These are phyloP conservation scores for Candida corydali DNA, from an alignment of 805 yeast species.

Conservation along the genomic window DNA sequence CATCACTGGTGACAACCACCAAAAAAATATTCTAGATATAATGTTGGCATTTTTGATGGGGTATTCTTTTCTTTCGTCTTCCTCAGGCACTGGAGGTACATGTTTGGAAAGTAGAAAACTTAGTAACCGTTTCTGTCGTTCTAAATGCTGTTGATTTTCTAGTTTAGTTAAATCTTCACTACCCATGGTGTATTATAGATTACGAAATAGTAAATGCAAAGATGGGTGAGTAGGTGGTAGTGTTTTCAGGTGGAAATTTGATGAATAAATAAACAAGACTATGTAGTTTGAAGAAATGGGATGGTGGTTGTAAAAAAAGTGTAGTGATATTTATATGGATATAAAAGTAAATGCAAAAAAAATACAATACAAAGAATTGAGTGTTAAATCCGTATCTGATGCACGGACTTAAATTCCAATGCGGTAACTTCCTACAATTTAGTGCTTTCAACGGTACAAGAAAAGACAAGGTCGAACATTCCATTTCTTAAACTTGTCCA, in stretches of 20 bases:
- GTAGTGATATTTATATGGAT: not conserved
- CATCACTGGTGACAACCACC: conserved; percentile 68
- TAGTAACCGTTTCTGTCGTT: conserved; percentile 30
- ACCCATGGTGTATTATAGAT: not conserved
- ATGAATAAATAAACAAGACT: too few species aligned
- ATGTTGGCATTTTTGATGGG: conserved; percentile 36
- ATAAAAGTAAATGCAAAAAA: not conserved
- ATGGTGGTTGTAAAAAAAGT: too few species aligned
- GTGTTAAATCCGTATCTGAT: conserved; percentile 1
- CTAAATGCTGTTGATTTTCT: conserved; percentile 10
- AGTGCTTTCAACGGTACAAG: too few species aligned
- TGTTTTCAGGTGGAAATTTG: too few species aligned
- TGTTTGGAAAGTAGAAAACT: conserved; percentile 30
- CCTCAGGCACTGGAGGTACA: conserved; percentile 52
- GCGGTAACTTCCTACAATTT: too few species aligned
- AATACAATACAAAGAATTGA: not conserved
- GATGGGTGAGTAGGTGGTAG: too few species aligned
- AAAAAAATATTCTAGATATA: conserved; percentile 46
- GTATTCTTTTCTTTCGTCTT: conserved; percentile 44
- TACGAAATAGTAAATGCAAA: too few species aligned
- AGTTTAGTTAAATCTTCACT: conserved; percentile 1
- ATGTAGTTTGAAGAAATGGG: too few species aligned
- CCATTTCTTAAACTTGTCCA: too few species aligned
- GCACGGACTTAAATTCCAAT: not conserved
- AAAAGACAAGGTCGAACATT: too few species aligned